Base-by-base conservation (phyloP, 202 grass and related monocot genomes). In the Schoenoplectus tabernaemontani region DNA sequence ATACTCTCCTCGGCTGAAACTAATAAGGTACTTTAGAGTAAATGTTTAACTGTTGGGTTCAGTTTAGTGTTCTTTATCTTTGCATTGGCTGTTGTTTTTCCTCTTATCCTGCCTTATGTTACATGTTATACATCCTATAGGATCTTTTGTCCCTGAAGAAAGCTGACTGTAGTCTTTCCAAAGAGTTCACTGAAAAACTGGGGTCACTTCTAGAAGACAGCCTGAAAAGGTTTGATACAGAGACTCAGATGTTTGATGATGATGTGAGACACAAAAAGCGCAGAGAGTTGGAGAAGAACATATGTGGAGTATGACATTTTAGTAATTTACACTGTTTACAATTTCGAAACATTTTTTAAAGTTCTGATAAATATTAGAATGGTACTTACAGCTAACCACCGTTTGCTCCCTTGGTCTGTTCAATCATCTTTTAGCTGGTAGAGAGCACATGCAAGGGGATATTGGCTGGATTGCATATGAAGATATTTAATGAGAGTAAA, bases 181-280 rank as follows among this genome's bases (percentile, higher is more conserved):
- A 80, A 47, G 78, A 48, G 20, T 80, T 80, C 26, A 51, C 32
- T 6, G 59, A 80, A 64, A 80, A 80, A 9, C 78, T 80, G 17
- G 60, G 28, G 3, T 80, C 78, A 33, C 78, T 64, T 64, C 57
- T 65, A 80, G 78, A 80, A 63, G 39, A 11, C 32, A 33, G 26
- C 78, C 60, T 80, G 59, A 36, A 79, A 59, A 80, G 59, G 41
- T 80, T 63, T 65, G 78, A 80, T 51, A 47, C 60, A 80, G 59
- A 80, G 42, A 80, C 59, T 20, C 78, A 65, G 65, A 36, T 80
- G 78, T 80, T 51, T 48, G 78, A 80, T 2, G 41, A 60, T 47
- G 78, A 80, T 13, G 78, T 80, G 38, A 80, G 13, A 26, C 39
- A 63, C 37, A 44, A 64, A 64, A 64, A 65, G 41, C 78, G 59